Conservation (phyloP, 305 asterid genomes). For the Ajuga reptans region DNA sequence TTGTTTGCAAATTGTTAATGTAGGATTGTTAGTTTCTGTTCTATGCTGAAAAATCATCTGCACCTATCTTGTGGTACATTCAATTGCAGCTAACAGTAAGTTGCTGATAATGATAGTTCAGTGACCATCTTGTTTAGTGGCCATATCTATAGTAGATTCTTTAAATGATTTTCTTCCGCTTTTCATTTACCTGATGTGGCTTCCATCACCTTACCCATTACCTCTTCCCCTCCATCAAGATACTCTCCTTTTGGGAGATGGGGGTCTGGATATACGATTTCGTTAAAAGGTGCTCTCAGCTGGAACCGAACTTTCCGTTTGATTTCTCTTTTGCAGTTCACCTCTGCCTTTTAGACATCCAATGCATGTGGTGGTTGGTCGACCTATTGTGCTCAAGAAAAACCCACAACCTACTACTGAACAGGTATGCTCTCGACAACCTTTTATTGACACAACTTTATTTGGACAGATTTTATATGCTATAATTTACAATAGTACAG, state of each 20-base stretch:
- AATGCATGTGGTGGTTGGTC: slow-evolving; percentile 87
- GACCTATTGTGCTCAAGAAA: slow-evolving; percentile 56
- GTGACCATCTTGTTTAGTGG: not conserved
- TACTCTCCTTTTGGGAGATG: too few species aligned
- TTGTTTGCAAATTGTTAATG: not conserved
- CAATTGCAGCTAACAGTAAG: not conserved
- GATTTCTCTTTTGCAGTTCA: slow-evolving; percentile 46
- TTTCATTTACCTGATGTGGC: not conserved
- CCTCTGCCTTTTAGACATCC: slow-evolving; percentile 75
- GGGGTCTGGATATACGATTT: not conserved
- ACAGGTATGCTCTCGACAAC: slow-evolving; percentile 43
- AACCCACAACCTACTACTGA: slow-evolving; percentile 60
- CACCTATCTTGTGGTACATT: not conserved
- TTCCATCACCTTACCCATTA: not conserved
- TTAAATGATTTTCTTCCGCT: not conserved
- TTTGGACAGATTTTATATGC: not conserved
- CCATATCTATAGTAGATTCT: not conserved
- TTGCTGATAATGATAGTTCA: not conserved
- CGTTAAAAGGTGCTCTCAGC: not conserved
- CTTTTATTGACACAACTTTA: not conserved
- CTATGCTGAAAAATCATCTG: too few species aligned
- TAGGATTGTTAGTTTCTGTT: not conserved
- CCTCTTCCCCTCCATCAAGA: not conserved
- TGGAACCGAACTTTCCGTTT: not conserved
- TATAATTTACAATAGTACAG: not conserved